phyloP scores from a whole-genome alignment of 2,329 filamentous ascomycete genomes.

The Cordyceps cicadae region DNA sequence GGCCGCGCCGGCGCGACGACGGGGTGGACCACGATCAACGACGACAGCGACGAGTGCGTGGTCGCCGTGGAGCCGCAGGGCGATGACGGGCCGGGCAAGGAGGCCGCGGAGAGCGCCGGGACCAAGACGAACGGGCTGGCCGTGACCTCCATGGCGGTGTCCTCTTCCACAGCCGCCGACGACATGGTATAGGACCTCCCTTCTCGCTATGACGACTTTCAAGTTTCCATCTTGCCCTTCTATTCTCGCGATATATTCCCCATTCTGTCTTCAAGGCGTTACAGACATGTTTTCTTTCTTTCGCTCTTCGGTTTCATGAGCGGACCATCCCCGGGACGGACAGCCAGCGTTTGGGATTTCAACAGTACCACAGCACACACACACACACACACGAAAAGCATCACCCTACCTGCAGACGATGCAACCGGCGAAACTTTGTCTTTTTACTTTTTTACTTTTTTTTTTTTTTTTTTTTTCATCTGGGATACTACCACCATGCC shows the following conservation, averaged over 20 bases:
- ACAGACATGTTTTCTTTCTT: neutral
- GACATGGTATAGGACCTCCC: neutral
- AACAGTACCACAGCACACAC: neutral
- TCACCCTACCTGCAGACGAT: neutral
- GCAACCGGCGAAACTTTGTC: neutral
- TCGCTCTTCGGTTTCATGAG: neutral
- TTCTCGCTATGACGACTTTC: neutral
- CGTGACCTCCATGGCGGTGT: neutral
- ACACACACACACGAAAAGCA: neutral
- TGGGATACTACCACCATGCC: neutral
- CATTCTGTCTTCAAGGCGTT: neutral
- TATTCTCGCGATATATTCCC: neutral
- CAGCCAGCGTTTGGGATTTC: neutral
- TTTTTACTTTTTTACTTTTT: neutral
- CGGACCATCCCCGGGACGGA: neutral
- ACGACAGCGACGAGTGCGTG: slow-evolving; percentile 17
- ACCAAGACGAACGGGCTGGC: neutral
- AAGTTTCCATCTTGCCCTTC: neutral
- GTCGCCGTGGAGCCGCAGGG: slow-evolving; percentile 11
- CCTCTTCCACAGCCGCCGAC: slow-evolving; percentile 1
- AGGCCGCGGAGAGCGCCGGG: neutral
- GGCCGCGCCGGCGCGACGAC: neutral
- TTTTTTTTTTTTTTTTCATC: neutral
- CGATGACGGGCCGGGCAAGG: neutral
- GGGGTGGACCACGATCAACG: slow-evolving; percentile 18